These are phyloP conservation scores for Trichoderma simmonsii DNA, from an alignment of 2,329 filamentous ascomycete species.

Conservation along the genomic window DNA sequence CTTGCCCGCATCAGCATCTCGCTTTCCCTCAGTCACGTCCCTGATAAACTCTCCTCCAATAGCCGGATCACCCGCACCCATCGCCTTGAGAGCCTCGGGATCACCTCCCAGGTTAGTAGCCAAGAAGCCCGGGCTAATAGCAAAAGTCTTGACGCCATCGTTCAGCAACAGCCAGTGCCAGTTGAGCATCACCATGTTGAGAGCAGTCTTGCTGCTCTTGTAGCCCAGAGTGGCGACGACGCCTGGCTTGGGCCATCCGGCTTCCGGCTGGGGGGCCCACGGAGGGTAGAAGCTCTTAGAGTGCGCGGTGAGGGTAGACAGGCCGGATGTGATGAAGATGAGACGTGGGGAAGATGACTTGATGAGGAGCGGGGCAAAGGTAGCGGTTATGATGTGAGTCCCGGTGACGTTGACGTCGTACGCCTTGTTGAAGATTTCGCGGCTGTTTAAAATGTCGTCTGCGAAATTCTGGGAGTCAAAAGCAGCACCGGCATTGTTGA, in stretches of 20 bases:
- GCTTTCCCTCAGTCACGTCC: slow-evolving; percentile 40
- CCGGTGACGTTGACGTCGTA: slow-evolving; percentile 52
- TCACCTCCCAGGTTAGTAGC: slow-evolving; percentile 44
- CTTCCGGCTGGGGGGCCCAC: slow-evolving; percentile 26
- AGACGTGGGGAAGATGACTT: slow-evolving; percentile 41
- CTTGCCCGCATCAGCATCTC: slow-evolving; percentile 41
- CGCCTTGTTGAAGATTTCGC: slow-evolving; percentile 43
- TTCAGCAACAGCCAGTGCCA: slow-evolving; percentile 44
- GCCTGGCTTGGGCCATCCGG: slow-evolving; percentile 52
- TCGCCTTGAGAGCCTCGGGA: slow-evolving; percentile 31
- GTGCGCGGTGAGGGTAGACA: slow-evolving; percentile 37
- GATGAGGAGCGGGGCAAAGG: slow-evolving; percentile 45
- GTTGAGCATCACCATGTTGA: slow-evolving; percentile 37
- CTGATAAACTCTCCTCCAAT: slow-evolving; percentile 38
- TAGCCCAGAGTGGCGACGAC: slow-evolving; percentile 30
- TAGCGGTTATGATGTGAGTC: slow-evolving; percentile 40
- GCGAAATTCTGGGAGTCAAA: slow-evolving; percentile 37
- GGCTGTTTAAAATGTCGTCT: slow-evolving; percentile 29
- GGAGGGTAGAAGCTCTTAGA: slow-evolving; percentile 27
- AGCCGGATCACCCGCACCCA: slow-evolving; percentile 34
- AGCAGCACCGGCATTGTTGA: slow-evolving; percentile 55
- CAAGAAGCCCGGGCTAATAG: slow-evolving; percentile 47
- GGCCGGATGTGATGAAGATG: slow-evolving; percentile 47
- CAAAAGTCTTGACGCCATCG: slow-evolving; percentile 51
- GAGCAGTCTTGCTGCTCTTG: slow-evolving; percentile 26